phyloP scores from a whole-genome alignment of 2,329 filamentous ascomycete species.

The Aureobasidium mangrovei region DNA sequence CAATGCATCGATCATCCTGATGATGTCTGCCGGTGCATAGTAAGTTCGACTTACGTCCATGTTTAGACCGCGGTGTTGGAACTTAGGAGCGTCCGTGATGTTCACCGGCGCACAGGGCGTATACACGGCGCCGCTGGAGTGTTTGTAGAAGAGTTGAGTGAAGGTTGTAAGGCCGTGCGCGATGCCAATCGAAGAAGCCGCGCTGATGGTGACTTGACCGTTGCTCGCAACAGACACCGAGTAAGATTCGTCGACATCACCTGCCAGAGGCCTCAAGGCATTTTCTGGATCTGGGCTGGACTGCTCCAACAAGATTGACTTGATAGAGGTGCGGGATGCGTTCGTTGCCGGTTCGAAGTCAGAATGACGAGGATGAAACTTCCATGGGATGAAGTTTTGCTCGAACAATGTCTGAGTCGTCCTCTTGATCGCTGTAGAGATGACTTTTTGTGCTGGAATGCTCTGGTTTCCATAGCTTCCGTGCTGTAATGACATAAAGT shows the following conservation, averaged over 20 bases:
- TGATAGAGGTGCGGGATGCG: constrained; percentile 43
- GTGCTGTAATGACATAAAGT: constrained; percentile 9
- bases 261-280: constrained; percentile 53
- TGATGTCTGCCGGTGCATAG: constrained; percentile 58
- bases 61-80: constrained; percentile 68
- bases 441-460: constrained; percentile 28
- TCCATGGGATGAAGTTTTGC: constrained; percentile 68
- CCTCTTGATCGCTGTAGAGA: constrained; percentile 42
- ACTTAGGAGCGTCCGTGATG: constrained; percentile 66
- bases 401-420: constrained; percentile 56
- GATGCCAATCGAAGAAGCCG: constrained; percentile 59
- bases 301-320: constrained; percentile 54
- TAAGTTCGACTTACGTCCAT: constrained; percentile 69
- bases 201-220: constrained; percentile 55
- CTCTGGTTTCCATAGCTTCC: constrained; percentile 1
- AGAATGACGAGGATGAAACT: constrained; percentile 56
- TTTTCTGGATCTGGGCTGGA: constrained; percentile 44
- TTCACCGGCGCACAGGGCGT: constrained; percentile 60
- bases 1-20: constrained; percentile 66
- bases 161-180: constrained; percentile 68
- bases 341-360: constrained; percentile 52
- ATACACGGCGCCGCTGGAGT: constrained; percentile 54
- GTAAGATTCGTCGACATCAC: constrained; percentile 68
- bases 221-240: constrained; percentile 49
- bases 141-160: constrained; percentile 68